Base-by-base conservation (phyloP, 768 basidiomycete genomes). In the Mycena polygramma region DNA sequence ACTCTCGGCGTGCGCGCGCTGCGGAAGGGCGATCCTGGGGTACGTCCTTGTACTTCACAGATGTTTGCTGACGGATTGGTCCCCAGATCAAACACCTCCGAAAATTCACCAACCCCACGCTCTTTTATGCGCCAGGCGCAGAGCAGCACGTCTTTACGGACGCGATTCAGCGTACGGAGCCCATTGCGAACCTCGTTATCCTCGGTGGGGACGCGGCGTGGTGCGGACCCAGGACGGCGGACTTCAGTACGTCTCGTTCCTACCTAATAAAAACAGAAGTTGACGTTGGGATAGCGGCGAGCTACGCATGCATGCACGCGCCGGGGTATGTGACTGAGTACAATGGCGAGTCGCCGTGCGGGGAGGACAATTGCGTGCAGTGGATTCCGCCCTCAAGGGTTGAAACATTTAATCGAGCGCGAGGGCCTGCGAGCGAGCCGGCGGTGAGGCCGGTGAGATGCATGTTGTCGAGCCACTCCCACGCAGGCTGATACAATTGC, bases 81-180 rank as follows among this genome's bases (percentile, higher is more conserved):
- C 36, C 30, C 20, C 41, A 72, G 71, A 63, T 59, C 53, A 57
- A 57, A 19, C 37, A 30, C 41, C 71, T 73, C 48, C 71, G 68
- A 15, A 65, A 39, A 2, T 66, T 69, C 63, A 65, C 52, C n/a
- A 58, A 51, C 57, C 67, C 71, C 1, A 73, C 71, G 41, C 54
- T 73, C 7, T 73, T 73, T 54, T 73, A 73, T 45, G 71, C 71
- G 1, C 71, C 71, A 7, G 71, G 71, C 36, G 71, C 71, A 3
- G 71, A 73, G 55, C 71, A 73, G 41, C 0, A 1, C 35, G 64
- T 65, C 41, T 57, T 73, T 26, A 65, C 37, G 15, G 71, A 73
- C 54, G 68, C 68, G 3, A 61, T 73, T 57, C 35, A 24, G 20
- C 71, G 71, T 36, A 60, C 67, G 1, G 58, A 64, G 13, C 55